Evolutionary conservation across 2,329 filamentous ascomycete species (phyloP), one percentile per base, ranked within the genome.

Genomic region (Ceratocystis papillata): DNA sequence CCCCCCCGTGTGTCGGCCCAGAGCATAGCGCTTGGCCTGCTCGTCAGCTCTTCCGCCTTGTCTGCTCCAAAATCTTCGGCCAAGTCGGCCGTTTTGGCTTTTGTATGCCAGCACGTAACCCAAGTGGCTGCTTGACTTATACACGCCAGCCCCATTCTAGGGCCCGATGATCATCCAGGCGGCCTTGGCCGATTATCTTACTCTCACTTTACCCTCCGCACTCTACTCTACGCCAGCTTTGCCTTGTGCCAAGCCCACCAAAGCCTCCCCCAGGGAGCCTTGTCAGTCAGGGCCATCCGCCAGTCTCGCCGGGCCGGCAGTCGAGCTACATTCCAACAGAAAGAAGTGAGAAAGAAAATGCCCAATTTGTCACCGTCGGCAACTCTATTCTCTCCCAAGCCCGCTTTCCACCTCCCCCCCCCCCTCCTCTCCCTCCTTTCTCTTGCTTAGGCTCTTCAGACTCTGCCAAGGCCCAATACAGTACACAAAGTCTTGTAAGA

Each of bases 401-500:
- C 33, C 33, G 10, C 33, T 12, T 53, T n/a, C 12, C 48, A 3
- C 12, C 7, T 20, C 46, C 46, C 3, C 46, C 3, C 46, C 6
- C n/a, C 10, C 46, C 6, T n/a, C 20, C 46, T 22, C 46, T 5
- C 45, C 15, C 45, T 48, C 45, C 6, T 7, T 50, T 28, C 20
- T 15, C 48, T 25, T 25, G 20, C 48, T 28, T 53, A 53, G 48
- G 48, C 48, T 53, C 48, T 53, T 53, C 48, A 53, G 48, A 53
- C 48, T 53, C 12, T 53, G 48, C 48, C 48, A 53, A 53, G 48
- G 48, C 48, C 48, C 48, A 53, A 12, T 10, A 25, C 48, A 53
- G 37, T 53, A 53, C 48, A 53, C 48, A 53, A 53, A 53, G 53
- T 30, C 53, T 33, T 59, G 53, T 37, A 30, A 59, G 25, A 59